Percentiles rank a stretch among this genome's conserved stretches.
Conservation (phyloP, 2,329 filamentous ascomycete species). For the Nemania sp. region DNA sequence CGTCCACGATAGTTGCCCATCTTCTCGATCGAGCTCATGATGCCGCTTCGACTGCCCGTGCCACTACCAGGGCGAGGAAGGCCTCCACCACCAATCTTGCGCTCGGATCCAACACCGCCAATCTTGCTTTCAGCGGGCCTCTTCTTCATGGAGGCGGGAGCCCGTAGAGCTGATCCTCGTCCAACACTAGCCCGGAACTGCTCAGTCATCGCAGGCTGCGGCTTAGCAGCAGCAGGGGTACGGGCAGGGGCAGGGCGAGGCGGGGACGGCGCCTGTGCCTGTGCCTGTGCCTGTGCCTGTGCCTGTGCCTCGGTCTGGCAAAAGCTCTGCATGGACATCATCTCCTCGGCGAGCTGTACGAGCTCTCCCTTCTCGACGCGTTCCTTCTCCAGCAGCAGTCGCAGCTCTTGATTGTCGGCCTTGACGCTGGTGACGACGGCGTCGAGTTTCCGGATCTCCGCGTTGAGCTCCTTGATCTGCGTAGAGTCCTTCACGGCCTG, state of each 20-base stretch:
- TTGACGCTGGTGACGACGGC: conserved; percentile 72
- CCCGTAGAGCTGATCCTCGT: conserved; percentile 61
- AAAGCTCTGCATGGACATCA: conserved; percentile 70
- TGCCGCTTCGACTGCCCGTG: conserved; percentile 62
- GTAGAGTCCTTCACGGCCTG: conserved; percentile 67
- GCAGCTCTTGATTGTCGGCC: conserved; percentile 68
- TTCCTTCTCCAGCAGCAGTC: conserved; percentile 70
- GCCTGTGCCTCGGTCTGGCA: conserved; percentile 38
- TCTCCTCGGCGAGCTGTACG: conserved; percentile 79
- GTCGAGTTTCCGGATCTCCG: conserved; percentile 74
- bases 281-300: conserved; percentile 33
- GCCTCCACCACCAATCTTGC: conserved; percentile 49
- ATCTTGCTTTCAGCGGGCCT: conserved; percentile 52
- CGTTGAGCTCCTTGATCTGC: conserved; percentile 70
- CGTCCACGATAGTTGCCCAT: conserved; percentile 70
- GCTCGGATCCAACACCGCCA: conserved; percentile 49
- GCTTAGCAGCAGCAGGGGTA: conserved; percentile 15
- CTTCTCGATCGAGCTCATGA: conserved; percentile 84
- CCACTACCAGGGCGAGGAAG: conserved; percentile 56
- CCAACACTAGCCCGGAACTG: conserved; percentile 58
- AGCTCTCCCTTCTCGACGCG: conserved; percentile 83
- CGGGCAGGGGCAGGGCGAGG: too few species aligned
- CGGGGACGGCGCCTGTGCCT: too few species aligned
- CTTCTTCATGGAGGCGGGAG: conserved; percentile 54
- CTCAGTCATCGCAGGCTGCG: not conserved